Evolutionary conservation across 805 yeast genomes (phyloP).

Genomic region (Ogataea paradorogensis): DNA sequence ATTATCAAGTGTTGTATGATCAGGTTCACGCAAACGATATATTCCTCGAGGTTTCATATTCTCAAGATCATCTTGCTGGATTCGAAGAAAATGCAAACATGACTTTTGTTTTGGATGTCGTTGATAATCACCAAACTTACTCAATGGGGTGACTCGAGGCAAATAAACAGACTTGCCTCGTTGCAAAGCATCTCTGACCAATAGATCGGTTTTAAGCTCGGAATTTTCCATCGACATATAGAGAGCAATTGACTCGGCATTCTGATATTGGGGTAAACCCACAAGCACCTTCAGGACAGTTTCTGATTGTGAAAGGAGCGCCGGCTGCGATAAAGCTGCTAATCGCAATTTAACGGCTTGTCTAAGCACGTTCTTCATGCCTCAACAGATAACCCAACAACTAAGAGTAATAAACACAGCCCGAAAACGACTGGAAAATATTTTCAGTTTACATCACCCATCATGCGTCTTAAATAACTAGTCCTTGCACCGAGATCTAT

Average conservation of each 20-base stretch:
- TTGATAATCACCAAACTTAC: constrained; percentile 28
- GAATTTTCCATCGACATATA: constrained; percentile 74
- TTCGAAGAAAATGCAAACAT: constrained; percentile 55
- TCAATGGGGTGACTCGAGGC: constrained; percentile 42
- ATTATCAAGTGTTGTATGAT: constrained; percentile 11
- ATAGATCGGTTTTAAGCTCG: constrained; percentile 60
- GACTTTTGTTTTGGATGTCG: constrained; percentile 34
- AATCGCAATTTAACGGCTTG: constrained; percentile 6
- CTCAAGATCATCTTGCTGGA: constrained; percentile 42
- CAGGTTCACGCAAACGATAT: constrained; percentile 69
- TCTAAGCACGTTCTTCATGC: constrained; percentile 6
- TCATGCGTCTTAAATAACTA: constrained; percentile 4
- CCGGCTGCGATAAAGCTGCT: constrained; percentile 3
- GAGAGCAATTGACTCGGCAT: constrained; percentile 54
- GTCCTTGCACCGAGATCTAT: constrained; percentile 1
- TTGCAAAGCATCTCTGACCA: constrained; percentile 52
- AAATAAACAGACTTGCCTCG: constrained; percentile 50
- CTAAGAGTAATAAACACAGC: constrained; percentile 3
- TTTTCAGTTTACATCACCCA: constrained; percentile 13
- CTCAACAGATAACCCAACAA: constrained; percentile 11
- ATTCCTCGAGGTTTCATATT: constrained; percentile 63
- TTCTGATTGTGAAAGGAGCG: constrained; percentile 10
- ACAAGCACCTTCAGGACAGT: constrained; percentile 5
- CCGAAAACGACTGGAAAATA: constrained; percentile 5
- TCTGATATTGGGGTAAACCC: constrained; percentile 33